These are phyloP conservation scores for Lablab purpureus DNA, from an alignment of 306 rosid species.

Conservation along the genomic window DNA sequence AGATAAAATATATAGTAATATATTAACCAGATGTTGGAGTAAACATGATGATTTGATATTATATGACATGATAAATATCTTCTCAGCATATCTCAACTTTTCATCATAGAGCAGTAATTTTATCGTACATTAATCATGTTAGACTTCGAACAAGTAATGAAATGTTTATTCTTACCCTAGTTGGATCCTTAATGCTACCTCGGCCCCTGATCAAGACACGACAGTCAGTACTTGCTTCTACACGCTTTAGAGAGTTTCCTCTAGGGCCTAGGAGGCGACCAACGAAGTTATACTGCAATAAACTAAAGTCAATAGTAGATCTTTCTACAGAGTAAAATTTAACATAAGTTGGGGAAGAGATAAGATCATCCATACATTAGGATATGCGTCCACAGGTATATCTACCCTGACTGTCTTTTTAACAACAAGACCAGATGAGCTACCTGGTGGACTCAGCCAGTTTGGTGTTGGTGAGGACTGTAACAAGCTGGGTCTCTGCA, in stretches of 20 bases:
- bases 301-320: constrained; percentile 48
- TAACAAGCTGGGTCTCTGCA: constrained; percentile 83
- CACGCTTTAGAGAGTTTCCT: constrained; percentile 98
- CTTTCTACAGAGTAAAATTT: not conserved
- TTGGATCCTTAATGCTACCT: constrained; percentile 97
- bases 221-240: constrained; percentile 91
- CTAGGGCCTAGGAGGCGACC: constrained; percentile 99
- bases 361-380: constrained; percentile 63
- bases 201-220: constrained; percentile 98
- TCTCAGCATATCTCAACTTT: not conserved
- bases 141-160: constrained; percentile 15
- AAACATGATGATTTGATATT: constrained; percentile 30
- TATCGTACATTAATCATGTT: constrained; percentile 10
- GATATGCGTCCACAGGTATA: constrained; percentile 83
- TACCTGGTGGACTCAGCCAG: constrained; percentile 82
- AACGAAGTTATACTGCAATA: constrained; percentile 87
- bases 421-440: constrained; percentile 87
- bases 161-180: constrained; percentile 67
- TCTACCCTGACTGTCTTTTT: constrained; percentile 95
- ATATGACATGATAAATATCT: constrained; percentile 5
- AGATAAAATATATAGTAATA: not conserved
- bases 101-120: constrained; percentile 28
- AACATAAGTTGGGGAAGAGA: not conserved
- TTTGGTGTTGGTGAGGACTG: constrained; percentile 75
- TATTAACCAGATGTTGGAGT: not conserved